Conservation (phyloP, 23 red algal genomes). For the Gracilariopsis chorda region DNA sequence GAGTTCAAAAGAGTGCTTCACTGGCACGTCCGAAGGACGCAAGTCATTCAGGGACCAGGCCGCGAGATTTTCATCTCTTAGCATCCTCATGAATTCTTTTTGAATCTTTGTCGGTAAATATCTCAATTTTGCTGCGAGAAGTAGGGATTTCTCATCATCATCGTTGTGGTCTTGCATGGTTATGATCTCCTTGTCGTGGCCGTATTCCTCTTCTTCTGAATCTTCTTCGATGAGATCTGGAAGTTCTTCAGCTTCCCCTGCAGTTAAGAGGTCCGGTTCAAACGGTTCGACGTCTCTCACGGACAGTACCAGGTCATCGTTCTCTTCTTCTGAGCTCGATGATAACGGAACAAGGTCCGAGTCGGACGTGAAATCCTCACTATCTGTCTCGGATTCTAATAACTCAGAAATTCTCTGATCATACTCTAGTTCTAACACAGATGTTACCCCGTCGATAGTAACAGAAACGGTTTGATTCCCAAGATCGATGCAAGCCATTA, state of each 20-base stretch:
- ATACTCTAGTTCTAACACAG: not conserved
- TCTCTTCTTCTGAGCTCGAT: not conserved
- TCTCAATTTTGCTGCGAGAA: not conserved
- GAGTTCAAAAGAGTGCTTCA: conserved; percentile 26
- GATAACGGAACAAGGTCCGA: not conserved
- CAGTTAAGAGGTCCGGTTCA: not conserved
- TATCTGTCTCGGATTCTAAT: not conserved
- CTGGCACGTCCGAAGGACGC: not conserved
- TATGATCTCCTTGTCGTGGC: not conserved
- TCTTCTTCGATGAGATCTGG: no score
- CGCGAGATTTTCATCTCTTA: not conserved
- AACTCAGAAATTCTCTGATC: not conserved
- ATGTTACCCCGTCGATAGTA: not conserved
- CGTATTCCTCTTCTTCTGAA: not conserved
- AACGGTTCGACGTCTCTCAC: not conserved
- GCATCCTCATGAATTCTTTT: not conserved
- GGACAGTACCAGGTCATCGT: not conserved
- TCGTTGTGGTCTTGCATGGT: not conserved
- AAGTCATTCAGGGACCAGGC: not conserved
- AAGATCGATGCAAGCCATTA: not conserved
- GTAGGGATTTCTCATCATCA: not conserved
- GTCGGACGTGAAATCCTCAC: conserved; percentile 10
- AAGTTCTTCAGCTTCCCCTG: not conserved
- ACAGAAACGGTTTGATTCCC: not conserved
- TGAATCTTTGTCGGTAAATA: not conserved